Conservation (phyloP, 352 stramenopile species). For the Globisporangium orthogonon region DNA sequence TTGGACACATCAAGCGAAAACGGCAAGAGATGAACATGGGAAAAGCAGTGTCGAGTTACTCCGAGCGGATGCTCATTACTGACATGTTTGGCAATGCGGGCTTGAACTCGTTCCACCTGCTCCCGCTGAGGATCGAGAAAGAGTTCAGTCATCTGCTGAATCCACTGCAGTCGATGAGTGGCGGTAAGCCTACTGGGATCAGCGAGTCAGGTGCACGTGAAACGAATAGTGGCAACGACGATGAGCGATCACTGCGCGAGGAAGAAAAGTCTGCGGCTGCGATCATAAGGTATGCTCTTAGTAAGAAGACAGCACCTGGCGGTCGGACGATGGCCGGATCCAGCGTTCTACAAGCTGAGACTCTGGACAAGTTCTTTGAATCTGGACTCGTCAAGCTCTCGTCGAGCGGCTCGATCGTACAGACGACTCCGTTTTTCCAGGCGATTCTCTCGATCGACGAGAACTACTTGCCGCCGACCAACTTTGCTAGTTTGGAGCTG, state of each 20-base stretch:
- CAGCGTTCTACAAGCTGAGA: conserved; percentile 23
- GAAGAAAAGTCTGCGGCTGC: conserved; percentile 28
- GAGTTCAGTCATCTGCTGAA: conserved; percentile 13
- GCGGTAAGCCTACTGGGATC: neutral
- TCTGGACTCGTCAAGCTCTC: conserved; percentile 37
- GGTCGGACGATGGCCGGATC: neutral
- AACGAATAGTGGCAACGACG: conserved; percentile 4
- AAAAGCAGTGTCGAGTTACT: neutral
- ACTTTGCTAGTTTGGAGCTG: conserved; percentile 49
- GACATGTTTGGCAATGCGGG: conserved; percentile 45
- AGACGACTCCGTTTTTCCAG: conserved; percentile 39
- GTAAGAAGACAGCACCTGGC: conserved; percentile 21
- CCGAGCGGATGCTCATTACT: conserved; percentile 18
- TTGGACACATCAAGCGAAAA: conserved; percentile 3
- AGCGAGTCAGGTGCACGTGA: neutral
- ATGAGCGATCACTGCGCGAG: conserved; percentile 13
- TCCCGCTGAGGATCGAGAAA: conserved; percentile 22
- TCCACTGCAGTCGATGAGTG: neutral
- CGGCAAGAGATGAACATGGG: neutral
- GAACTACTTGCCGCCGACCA: conserved; percentile 37
- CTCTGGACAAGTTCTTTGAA: conserved; percentile 56
- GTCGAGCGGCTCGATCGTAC: conserved; percentile 18
- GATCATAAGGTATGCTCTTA: conserved; percentile 37
- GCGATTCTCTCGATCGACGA: conserved; percentile 49
- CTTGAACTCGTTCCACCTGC: conserved; percentile 36